Evolutionary conservation across 192 early-diverging fungal species (phyloP).

Genomic region (Backusella australiensis): DNA sequence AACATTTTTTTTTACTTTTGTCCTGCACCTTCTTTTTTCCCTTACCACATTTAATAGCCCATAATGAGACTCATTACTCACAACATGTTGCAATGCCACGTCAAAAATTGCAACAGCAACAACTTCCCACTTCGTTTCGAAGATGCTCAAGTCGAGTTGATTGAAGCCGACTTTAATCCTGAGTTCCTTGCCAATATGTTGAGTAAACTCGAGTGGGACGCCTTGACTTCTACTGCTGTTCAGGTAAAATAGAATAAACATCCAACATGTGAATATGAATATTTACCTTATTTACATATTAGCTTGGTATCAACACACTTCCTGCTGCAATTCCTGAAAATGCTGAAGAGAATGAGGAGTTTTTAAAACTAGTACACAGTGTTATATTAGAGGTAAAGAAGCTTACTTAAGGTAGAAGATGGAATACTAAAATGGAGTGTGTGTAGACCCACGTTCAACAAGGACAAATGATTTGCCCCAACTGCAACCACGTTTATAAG

Average conservation of each 20-base stretch:
- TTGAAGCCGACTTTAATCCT: slow-evolving; percentile 85
- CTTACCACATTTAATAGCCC: not conserved
- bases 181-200: slow-evolving; percentile 84
- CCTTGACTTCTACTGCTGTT: slow-evolving; percentile 58
- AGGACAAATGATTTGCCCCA: slow-evolving; percentile 90
- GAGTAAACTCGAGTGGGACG: slow-evolving; percentile 77
- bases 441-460: slow-evolving; percentile 76
- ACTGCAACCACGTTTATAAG: slow-evolving; percentile 86
- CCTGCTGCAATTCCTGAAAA: slow-evolving; percentile 62
- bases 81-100: slow-evolving; percentile 99
- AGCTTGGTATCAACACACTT: slow-evolving; percentile 70
- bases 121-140: slow-evolving; percentile 91
- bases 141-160: slow-evolving; percentile 78
- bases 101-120: slow-evolving; percentile 87
- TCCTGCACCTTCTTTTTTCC: not conserved
- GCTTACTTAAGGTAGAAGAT: not conserved
- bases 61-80: slow-evolving; percentile 92
- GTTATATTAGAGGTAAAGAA: slow-evolving; percentile 75
- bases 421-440: not conserved
- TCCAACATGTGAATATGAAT: not conserved
- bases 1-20: not conserved
- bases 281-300: slow-evolving; percentile 1
- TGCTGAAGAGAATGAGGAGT: slow-evolving; percentile 58
- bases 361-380: slow-evolving; percentile 73
- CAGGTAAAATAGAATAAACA: slow-evolving; percentile 46